Percentiles rank a stretch among this genome's conserved stretches.
Conservation (phyloP, 2,329 filamentous ascomycete genomes). For the Septoria petroselini region DNA sequence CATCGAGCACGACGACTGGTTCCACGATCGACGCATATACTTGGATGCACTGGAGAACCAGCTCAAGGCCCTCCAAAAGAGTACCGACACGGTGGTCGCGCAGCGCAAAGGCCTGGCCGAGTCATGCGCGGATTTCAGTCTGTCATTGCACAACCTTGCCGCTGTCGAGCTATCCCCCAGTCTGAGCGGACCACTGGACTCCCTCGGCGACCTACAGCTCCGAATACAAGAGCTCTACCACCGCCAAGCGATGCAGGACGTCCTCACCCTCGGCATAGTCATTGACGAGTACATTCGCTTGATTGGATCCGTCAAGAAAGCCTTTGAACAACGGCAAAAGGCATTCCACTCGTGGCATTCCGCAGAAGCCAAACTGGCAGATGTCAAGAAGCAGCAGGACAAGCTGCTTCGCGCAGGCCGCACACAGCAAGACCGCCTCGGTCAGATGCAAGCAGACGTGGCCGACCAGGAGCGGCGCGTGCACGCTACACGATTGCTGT, state of each 20-base stretch:
- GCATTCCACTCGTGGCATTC: slow-evolving; percentile 92
- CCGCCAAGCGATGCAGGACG: slow-evolving; percentile 93
- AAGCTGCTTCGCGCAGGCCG: slow-evolving; percentile 93
- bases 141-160: slow-evolving; percentile 86
- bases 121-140: slow-evolving; percentile 87
- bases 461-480: slow-evolving; percentile 92
- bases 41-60: slow-evolving; percentile 91
- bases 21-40: slow-evolving; percentile 93
- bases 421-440: slow-evolving; percentile 91
- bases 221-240: slow-evolving; percentile 95
- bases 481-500: slow-evolving; percentile 82
- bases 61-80: slow-evolving; percentile 78
- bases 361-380: slow-evolving; percentile 84
- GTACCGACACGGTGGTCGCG: slow-evolving; percentile 85
- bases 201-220: slow-evolving; percentile 86
- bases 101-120: slow-evolving; percentile 93
- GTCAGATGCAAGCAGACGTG: slow-evolving; percentile 88
- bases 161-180: slow-evolving; percentile 87
- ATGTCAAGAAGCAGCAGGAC: slow-evolving; percentile 84
- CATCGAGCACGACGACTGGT: slow-evolving; percentile 98
- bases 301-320: slow-evolving; percentile 90
- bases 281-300: slow-evolving; percentile 97
- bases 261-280: slow-evolving; percentile 92
- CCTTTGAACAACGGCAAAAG: slow-evolving; percentile 89
- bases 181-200: slow-evolving; percentile 83